Base-by-base conservation (phyloP, 2,329 filamentous ascomycete genomes). In the Alternaria alternata region DNA sequence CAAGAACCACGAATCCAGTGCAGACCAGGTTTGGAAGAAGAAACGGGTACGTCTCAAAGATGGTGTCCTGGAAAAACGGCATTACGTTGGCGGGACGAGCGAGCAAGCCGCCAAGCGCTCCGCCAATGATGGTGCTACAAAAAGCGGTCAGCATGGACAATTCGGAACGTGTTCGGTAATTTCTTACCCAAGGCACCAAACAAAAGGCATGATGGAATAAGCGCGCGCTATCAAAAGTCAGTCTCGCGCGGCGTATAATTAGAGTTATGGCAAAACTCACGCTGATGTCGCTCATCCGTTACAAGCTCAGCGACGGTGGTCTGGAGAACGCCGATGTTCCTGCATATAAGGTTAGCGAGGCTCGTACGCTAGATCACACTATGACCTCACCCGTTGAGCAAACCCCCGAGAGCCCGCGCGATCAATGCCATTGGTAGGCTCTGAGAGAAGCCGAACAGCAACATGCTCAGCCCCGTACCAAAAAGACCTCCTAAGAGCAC, bases 171-270 rank as follows among this genome's bases (percentile, higher is more conserved):
- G 20, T 47, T 38, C 62, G 61, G 57, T 61, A 59, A 64, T 64
- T 71, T 77, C 53, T 81, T 83, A 92, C 84, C 95, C 95, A 74
- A 99, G 86, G 76, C 94, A 97, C 95, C 95, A 99, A 26, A 98
- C 92, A 76, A 97, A 93, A 7, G 95, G 95, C 93, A 99, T 97
- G 69, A 98, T 94, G 12, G 94, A 93, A 81, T 96, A 99, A 51
- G 94, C 95, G 70, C 92, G 92, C 68, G 94, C 91, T 93, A 65
- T 54, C 62, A 28, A 57, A 51, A 66, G 59, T 78, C 67, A 79
- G 72, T 64, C 43, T 53, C 34, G 44, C 44, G 62, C 55, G 53
- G 47, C 57, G 22, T 26, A 20, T 54, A 49, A 48, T 56, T 53
- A 49, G 30, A 57, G 36, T 47, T 55, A 47, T 51, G 59, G 20